Base-by-base conservation (phyloP, 2,329 filamentous ascomycete species). In the Sphaerostilbella broomeana region DNA sequence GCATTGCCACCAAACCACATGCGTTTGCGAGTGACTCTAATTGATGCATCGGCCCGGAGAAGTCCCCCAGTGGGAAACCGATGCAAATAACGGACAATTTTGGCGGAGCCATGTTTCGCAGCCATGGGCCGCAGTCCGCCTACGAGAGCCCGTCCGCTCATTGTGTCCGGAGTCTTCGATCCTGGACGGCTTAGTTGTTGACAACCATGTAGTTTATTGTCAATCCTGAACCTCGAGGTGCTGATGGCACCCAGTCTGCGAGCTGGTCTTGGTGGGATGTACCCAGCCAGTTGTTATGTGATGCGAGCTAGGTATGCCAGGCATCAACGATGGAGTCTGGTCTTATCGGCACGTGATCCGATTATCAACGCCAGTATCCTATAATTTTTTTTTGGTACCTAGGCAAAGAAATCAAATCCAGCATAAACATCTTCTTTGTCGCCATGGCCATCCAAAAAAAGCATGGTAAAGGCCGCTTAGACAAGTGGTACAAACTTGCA, bases 401-500 rank as follows among this genome's bases (percentile, higher is more conserved):
- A 26, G 34, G 27, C 22, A 24, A 40, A 19, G 44, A 22, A 20
- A 30, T 24, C 28, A 21, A 24, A 12, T 32, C 24, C 17, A 24
- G 32, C 25, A 20, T 12, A 18, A 32, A 20, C 28, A 37, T 22
- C 19, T 34, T 22, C 21, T 44, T 29, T 16, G 44, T 38, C 45
- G 50, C 40, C 42, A 97, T 97, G 92, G 89, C 86, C 57, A 90
- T 97, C 57, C 87, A 97, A 60, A 95, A 97, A 76, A 97, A 97
- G 76, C 85, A 95, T 69, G 90, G 88, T 68, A 97, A 97, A 71
- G 90, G 90, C 65, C 89, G 90, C 77, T 75, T 95, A 57, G 92
- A 98, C 67, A 95, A 97, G 67, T 97, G 89, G 86, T 98, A 97
- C 68, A 90, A 89, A 61, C 81, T 97, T 56, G 92, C 92, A 46